A percentile compares a stretch with the other conserved stretches of the same genome.
These are phyloP conservation scores for Fusarium scirpi DNA, from an alignment of 2,329 filamentous ascomycete species.

Conservation along the genomic window DNA sequence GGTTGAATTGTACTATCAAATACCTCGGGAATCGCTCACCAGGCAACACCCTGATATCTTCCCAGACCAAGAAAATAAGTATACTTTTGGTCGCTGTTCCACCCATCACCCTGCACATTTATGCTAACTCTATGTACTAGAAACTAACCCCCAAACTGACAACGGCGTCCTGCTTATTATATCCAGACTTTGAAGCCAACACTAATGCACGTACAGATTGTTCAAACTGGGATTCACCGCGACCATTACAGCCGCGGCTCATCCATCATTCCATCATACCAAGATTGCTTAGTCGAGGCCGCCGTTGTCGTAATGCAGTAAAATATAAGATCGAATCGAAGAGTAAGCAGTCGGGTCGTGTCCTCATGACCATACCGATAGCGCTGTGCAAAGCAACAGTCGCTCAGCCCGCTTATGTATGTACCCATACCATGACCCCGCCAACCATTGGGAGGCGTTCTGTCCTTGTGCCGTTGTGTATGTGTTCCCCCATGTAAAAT, in stretches of 20 bases:
- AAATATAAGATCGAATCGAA: slow-evolving; percentile 41
- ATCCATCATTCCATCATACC: slow-evolving; percentile 1
- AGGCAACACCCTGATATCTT: slow-evolving; percentile 14
- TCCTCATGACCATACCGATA: slow-evolving; percentile 39
- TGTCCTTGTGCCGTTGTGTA: slow-evolving; percentile 39
- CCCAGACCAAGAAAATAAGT: slow-evolving; percentile 26
- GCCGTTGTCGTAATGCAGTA: slow-evolving; percentile 35
- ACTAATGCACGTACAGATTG: slow-evolving; percentile 12
- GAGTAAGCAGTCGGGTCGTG: slow-evolving; percentile 34
- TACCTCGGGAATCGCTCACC: slow-evolving; percentile 9
- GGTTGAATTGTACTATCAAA: slow-evolving; percentile 30
- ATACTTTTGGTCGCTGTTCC: slow-evolving; percentile 35
- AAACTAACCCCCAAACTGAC: slow-evolving; percentile 31
- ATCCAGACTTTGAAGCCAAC: slow-evolving; percentile 35
- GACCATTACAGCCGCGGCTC: background rate
- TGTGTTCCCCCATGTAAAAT: slow-evolving; percentile 42
- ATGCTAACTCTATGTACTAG: slow-evolving; percentile 43
- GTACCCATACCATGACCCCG: slow-evolving; percentile 36
- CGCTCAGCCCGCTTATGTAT: slow-evolving; percentile 32
- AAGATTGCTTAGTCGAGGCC: slow-evolving; percentile 11
- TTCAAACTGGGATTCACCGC: slow-evolving; percentile 9
- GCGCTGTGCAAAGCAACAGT: slow-evolving; percentile 30
- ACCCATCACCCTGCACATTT: slow-evolving; percentile 14
- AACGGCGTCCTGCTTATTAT: slow-evolving; percentile 41
- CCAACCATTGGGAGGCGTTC: slow-evolving; percentile 25